Evolutionary conservation across 768 basidiomycete species (phyloP).

Genomic region (Leccinum obscurum): DNA sequence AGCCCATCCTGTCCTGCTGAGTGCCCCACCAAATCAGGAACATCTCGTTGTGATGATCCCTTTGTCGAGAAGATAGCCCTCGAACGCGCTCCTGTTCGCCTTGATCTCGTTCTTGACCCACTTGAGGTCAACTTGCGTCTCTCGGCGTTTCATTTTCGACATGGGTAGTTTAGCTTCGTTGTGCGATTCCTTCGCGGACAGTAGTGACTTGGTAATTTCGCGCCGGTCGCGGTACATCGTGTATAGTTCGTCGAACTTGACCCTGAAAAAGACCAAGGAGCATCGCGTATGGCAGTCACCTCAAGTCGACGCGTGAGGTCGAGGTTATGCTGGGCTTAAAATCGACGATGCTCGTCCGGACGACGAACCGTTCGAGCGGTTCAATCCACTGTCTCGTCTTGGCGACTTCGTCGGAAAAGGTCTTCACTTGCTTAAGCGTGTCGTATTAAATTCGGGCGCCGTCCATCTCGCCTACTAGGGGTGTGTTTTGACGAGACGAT

Average conservation of each 20-base stretch:
- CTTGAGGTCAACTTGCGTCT: conserved; percentile 74
- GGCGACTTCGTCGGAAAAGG: conserved; percentile 69
- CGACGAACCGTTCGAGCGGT: conserved; percentile 91
- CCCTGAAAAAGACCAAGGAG: conserved; percentile 95
- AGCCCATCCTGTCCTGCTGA: conserved; percentile 42
- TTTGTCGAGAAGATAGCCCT: conserved; percentile 62
- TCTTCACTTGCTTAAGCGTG: conserved; percentile 63
- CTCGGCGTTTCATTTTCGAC: conserved; percentile 69
- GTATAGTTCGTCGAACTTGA: conserved; percentile 89
- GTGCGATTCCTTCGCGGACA: conserved; percentile 40
- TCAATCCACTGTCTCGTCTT: conserved; percentile 69
- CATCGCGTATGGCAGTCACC: conserved; percentile 63
- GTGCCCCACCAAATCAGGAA: conserved; percentile 71
- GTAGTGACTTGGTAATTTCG: conserved; percentile 71
- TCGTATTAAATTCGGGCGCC: conserved; percentile 41
- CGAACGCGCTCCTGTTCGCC: conserved; percentile 58
- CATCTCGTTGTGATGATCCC: conserved; percentile 82
- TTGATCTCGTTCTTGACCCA: conserved; percentile 85
- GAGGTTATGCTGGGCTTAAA: conserved; percentile 35
- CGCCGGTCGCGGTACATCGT: conserved; percentile 99
- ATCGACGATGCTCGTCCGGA: conserved; percentile 65
- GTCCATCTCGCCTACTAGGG: conserved; percentile 52
- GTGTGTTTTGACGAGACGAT: conserved; percentile 93
- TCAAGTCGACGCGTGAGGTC: conserved; percentile 24
- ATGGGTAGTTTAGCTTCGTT: conserved; percentile 49